Percentiles rank a stretch among this genome's conserved stretches.
Evolutionary conservation across 2,329 filamentous ascomycete species (phyloP).

Genomic region (Pestalotiopsis sp.): DNA sequence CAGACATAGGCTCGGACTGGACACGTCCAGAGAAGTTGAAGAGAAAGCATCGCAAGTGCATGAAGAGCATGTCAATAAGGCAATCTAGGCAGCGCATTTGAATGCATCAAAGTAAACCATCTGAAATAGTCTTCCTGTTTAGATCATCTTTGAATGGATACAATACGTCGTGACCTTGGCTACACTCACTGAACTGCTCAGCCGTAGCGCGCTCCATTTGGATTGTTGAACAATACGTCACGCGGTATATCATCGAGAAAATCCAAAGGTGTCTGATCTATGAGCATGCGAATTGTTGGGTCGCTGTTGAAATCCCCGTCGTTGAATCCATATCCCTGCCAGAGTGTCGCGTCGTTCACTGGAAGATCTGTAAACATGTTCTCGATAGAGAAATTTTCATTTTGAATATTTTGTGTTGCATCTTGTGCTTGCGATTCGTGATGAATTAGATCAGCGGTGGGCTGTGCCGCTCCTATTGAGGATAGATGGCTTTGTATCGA

Average conservation of each 20-base stretch:
- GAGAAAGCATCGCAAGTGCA: neutral
- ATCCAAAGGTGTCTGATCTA: constrained; percentile 11
- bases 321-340: constrained; percentile 1
- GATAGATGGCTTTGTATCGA: neutral
- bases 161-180: neutral
- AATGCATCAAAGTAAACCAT: neutral
- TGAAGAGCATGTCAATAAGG: neutral
- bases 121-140: neutral
- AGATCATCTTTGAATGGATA: neutral
- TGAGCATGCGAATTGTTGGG: constrained; percentile 12
- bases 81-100: neutral
- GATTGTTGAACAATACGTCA: neutral
- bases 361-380: neutral
- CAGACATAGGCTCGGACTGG: neutral
- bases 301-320: constrained; percentile 8
- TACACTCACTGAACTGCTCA: neutral
- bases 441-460: neutral
- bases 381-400: neutral
- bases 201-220: neutral
- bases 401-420: neutral
- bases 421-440: neutral
- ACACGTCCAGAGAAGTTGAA: neutral
- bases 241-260: neutral
- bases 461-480: neutral
- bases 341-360: neutral